Conservation (phyloP, 2,329 filamentous ascomycete genomes). For the Chrysoporthe puriensis region DNA sequence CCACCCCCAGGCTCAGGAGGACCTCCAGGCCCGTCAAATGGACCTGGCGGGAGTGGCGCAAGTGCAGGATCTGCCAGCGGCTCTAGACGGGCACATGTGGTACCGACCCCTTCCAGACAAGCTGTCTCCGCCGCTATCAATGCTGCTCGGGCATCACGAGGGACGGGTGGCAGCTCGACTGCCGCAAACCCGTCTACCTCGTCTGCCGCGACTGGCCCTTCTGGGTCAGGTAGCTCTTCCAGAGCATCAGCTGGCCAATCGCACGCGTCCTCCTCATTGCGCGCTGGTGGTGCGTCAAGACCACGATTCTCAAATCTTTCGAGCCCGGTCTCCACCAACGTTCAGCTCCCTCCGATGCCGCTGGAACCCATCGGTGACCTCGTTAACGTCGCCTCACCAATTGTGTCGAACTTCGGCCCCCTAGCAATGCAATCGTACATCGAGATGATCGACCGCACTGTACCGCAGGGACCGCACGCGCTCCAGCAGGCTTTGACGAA, state of each 20-base stretch:
- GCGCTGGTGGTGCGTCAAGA: slow-evolving; percentile 21
- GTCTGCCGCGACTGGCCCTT: slow-evolving; percentile 13
- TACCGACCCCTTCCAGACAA: not conserved
- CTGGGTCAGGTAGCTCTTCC: slow-evolving; percentile 14
- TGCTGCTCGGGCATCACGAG: slow-evolving; percentile 19
- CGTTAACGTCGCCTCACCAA: slow-evolving; percentile 38
- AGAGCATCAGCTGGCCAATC: slow-evolving; percentile 17
- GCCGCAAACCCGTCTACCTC: slow-evolving; percentile 14
- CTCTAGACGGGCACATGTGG: slow-evolving; percentile 16
- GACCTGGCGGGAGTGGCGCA: slow-evolving; percentile 13
- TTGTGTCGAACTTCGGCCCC: slow-evolving; percentile 38
- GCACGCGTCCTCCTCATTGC: slow-evolving; percentile 5
- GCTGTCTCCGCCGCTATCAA: slow-evolving; percentile 15
- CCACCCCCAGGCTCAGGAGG: slow-evolving; percentile 24
- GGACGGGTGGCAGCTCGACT: slow-evolving; percentile 17
- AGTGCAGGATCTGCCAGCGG: slow-evolving; percentile 11
- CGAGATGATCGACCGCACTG: slow-evolving; percentile 56
- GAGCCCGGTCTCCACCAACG: slow-evolving; percentile 25
- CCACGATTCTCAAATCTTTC: slow-evolving; percentile 27
- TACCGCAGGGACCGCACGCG: slow-evolving; percentile 53
- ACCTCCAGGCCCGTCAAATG: slow-evolving; percentile 6
- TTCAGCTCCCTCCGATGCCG: slow-evolving; percentile 17
- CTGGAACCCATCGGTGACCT: slow-evolving; percentile 25
- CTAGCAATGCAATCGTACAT: slow-evolving; percentile 49
- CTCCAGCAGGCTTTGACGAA: slow-evolving; percentile 50